These are phyloP conservation scores for Ceratocystis destructans DNA, from an alignment of 2,329 filamentous ascomycete genomes.

Conservation along the genomic window DNA sequence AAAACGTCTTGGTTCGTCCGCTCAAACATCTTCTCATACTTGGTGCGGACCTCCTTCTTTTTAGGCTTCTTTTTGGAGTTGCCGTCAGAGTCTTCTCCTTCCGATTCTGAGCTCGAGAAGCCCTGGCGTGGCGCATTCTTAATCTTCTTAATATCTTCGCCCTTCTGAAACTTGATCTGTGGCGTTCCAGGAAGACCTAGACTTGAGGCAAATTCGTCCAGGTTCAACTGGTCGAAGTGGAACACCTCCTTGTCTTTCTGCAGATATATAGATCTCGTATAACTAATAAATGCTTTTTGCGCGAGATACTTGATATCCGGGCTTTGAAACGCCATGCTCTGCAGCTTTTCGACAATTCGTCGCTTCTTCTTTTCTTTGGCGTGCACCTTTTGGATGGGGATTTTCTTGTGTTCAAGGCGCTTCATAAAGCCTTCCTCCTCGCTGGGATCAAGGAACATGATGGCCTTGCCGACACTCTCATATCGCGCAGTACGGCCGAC, in stretches of 20 bases:
- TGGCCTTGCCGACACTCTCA: constrained; percentile 71
- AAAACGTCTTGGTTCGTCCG: constrained; percentile 89
- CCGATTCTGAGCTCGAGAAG: constrained; percentile 44
- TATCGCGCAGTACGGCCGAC: constrained; percentile 92
- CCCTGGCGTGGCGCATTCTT: constrained; percentile 71
- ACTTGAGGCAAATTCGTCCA: constrained; percentile 76
- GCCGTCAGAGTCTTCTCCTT: constrained; percentile 39
- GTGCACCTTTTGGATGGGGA: constrained; percentile 75
- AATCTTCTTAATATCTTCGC: constrained; percentile 68
- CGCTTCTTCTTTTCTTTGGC: constrained; percentile 81
- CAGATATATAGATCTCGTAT: constrained; percentile 69
- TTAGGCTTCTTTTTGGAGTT: constrained; percentile 40
- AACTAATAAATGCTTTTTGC: constrained; percentile 90
- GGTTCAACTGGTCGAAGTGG: constrained; percentile 63
- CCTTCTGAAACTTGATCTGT: constrained; percentile 84
- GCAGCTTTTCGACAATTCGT: constrained; percentile 69
- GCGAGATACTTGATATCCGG: constrained; percentile 87
- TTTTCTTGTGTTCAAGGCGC: constrained; percentile 73
- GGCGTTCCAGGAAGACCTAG: constrained; percentile 82
- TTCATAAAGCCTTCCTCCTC: constrained; percentile 88
- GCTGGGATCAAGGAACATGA: constrained; percentile 80
- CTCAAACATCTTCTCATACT: constrained; percentile 97
- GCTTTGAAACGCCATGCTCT: constrained; percentile 93
- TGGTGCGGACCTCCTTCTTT: constrained; percentile 69
- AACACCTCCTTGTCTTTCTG: constrained; percentile 91